Base-by-base conservation (phyloP, 306 rosid genomes). In the Rosa lucieae region DNA sequence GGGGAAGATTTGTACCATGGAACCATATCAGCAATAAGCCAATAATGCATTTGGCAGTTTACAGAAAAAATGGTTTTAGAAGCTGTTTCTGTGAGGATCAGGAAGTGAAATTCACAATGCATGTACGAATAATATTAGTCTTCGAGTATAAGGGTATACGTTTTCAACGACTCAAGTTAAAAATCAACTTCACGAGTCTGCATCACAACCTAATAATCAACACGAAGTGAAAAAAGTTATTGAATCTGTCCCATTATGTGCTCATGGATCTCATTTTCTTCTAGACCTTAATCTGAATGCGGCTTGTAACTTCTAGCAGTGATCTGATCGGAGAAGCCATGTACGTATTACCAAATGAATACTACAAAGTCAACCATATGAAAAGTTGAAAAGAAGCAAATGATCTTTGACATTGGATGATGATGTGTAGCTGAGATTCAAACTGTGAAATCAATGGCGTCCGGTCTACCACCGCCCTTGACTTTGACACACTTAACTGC, bases 381-480 rank as follows among this genome's bases (percentile, higher is more conserved):
- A 67, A 40, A 40, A 67, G 51, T 67, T 67, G 48, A 67, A 67
- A 20, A 1, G 49, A 67, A 67, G 51, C 47, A 40, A 67, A 40
- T 20, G 49, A 40, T 67, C 3, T 39, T 40, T 67, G 49, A 20
- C 48, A 1, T 39, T 67, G 3, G 48, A 67, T 37, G 47, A 17
- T 6, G 69, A 66, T 2, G 26, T 40, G 72, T 67, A 40, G 72
- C 32, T 40, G 72, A 40, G 46, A 40, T 67, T 67, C 72, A 40
- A 67, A 39, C 2, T 18, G 12, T 39, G 72, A 40, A 39, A 67
- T 67, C 20, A 67, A 67, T 9, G 49, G 72, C 49, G 29, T 37
- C 71, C n/a, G 10, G 68, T 63, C 69, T 7, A 67, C 72, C 49
- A 67, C 72, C 32, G 72, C 51, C 49, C 72, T 40, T 40, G 72